These are phyloP conservation scores for Biscogniauxia sp. DNA, from an alignment of 2,329 filamentous ascomycete genomes.

Conservation along the genomic window DNA sequence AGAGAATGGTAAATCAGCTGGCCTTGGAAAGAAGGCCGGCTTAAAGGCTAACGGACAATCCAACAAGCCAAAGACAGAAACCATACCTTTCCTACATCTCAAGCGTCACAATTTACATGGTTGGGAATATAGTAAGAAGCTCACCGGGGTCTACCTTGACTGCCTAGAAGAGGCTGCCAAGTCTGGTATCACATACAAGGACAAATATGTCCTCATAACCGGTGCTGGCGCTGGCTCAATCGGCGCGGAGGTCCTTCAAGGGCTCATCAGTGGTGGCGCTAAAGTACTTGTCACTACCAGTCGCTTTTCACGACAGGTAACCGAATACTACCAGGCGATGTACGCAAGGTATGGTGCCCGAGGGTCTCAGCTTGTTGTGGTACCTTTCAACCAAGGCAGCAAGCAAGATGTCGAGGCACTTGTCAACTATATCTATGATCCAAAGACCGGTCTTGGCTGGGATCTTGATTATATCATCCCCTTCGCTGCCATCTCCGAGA, in stretches of 20 bases:
- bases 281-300: slow-evolving; percentile 97
- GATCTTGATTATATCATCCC: slow-evolving; percentile 95
- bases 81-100: slow-evolving; percentile 94
- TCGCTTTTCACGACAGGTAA: slow-evolving; percentile 94
- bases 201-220: slow-evolving; percentile 97
- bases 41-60: slow-evolving; percentile 52
- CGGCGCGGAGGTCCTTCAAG: slow-evolving; percentile 93
- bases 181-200: slow-evolving; percentile 84
- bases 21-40: slow-evolving; percentile 47
- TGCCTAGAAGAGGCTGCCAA: slow-evolving; percentile 86
- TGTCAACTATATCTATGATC: slow-evolving; percentile 92
- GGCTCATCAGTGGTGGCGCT: slow-evolving; percentile 92
- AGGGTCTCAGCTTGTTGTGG: slow-evolving; percentile 94
- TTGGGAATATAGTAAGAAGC: slow-evolving; percentile 99
- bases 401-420: slow-evolving; percentile 96
- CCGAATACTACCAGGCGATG: slow-evolving; percentile 99
- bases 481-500: slow-evolving; percentile 96
- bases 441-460: slow-evolving; percentile 96
- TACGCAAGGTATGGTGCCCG: slow-evolving; percentile 91
- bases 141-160: slow-evolving; percentile 89
- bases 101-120: slow-evolving; percentile 92
- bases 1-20: slow-evolving; percentile 67
- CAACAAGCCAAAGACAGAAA: slow-evolving; percentile 89
- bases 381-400: slow-evolving; percentile 98
- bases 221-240: slow-evolving; percentile 97